Base-by-base conservation (phyloP, 257 asterid genomes). In the Voacanga thouarsii region DNA sequence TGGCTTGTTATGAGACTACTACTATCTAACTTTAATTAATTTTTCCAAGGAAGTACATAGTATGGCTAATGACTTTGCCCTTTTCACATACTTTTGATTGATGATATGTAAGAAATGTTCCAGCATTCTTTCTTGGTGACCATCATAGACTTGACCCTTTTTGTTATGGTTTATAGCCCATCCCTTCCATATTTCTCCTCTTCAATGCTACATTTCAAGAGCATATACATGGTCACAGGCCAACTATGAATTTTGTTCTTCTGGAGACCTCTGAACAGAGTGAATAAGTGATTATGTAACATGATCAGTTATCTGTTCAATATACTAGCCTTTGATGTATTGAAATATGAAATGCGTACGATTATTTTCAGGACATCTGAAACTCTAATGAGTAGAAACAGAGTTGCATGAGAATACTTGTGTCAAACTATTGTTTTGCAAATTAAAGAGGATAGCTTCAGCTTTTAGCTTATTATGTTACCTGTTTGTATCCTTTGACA, bases 401-500 rank as follows among this genome's bases (percentile, higher is more conserved):
- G 50, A 63, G 49, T 66, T 66, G 50, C 28, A 68, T 68, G 51
- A 68, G 73, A 41, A 68, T 41, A 68, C 23, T 1, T 72, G 28
- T 72, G 18, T 72, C 21, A 71, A 44, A 44, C 5, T 10, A 23
- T 47, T 43, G 43, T 44, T 43, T 75, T 55, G 43, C 30, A 19
- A 14, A 12, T 80, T 23, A 23, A 28, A 28, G 49, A 21, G 7
- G 14, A 16, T 21, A n/a, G 43, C 43, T 37, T 74, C 70, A 41
- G 26, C 61, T 68, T 82, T 44, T 49, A 23, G 65, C 45, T 43
- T 74, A 43, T 77, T 57, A 77, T 72, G 23, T 71, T 67, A 43
- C 18, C 72, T 75, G 73, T 7, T 79, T 76, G 71, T 59, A 57
- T 72, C 37, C n/a, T 80, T 77, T 84, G 75, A 60, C 86, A 96